Evolutionary conservation across 495 filamentous ascomycete genomes (phyloP).

Genomic region (Podospora fimiseda): DNA sequence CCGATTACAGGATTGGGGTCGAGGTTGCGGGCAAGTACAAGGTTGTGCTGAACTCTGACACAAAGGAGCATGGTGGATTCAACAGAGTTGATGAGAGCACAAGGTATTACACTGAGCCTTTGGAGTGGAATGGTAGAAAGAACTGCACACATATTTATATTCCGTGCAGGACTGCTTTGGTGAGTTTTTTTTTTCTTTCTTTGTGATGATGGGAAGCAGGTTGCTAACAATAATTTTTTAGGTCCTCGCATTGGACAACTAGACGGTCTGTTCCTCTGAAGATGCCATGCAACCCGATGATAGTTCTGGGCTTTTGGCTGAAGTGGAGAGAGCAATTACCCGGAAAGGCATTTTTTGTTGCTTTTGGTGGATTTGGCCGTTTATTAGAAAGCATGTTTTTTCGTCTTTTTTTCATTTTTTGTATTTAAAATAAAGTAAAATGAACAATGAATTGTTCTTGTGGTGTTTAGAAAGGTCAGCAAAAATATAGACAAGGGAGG

Average conservation of each 20-base stretch:
- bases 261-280: slow-evolving; percentile 1
- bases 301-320: background rate
- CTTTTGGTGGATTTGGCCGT: background rate
- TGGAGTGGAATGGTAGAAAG: slow-evolving; percentile 78
- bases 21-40: slow-evolving; percentile 79
- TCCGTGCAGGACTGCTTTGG: slow-evolving; percentile 76
- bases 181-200: slow-evolving; percentile 40
- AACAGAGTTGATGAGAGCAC: slow-evolving; percentile 68
- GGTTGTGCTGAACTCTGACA: slow-evolving; percentile 80
- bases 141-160: slow-evolving; percentile 94
- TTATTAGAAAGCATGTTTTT: background rate
- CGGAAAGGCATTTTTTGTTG: background rate
- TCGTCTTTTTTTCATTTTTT: background rate
- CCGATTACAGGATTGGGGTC: slow-evolving; percentile 88
- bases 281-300: background rate
- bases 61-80: slow-evolving; percentile 70
- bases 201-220: background rate
- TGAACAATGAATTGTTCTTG: background rate
- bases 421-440: background rate
- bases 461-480: background rate
- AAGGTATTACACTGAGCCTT: slow-evolving; percentile 82
- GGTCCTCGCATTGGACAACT: slow-evolving; percentile 28
- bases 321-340: background rate
- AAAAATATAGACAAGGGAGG: background rate
- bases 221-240: slow-evolving; percentile 8